phyloP scores from a whole-genome alignment of 176 grass and related monocot genomes.

The Carex myosuroides region DNA sequence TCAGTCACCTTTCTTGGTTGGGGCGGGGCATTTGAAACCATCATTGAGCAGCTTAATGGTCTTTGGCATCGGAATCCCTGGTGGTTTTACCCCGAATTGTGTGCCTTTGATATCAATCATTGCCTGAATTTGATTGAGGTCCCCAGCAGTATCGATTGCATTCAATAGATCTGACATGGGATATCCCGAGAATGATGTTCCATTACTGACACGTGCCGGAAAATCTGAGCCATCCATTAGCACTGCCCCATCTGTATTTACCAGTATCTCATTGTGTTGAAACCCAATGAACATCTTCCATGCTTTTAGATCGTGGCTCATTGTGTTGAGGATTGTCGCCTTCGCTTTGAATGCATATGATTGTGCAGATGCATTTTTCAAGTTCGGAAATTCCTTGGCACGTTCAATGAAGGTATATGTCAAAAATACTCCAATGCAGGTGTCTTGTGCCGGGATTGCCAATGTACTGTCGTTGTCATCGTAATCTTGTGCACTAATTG shows the following conservation, averaged over 20 bases:
- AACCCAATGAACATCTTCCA: conserved; percentile 93
- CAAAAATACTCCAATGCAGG: conserved; percentile 82
- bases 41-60: conserved; percentile 63
- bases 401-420: conserved; percentile 81
- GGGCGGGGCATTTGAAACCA: conserved; percentile 58
- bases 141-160: conserved; percentile 83
- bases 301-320: conserved; percentile 56
- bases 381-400: conserved; percentile 62
- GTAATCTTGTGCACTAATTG: conserved; percentile 43
- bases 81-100: conserved; percentile 79
- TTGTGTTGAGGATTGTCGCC: conserved; percentile 65
- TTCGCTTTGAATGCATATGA: conserved; percentile 71
- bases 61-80: conserved; percentile 67
- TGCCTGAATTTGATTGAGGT: conserved; percentile 55
- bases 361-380: conserved; percentile 92
- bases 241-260: conserved; percentile 53
- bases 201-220: conserved; percentile 60
- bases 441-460: conserved; percentile 43
- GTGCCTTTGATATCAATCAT: conserved; percentile 66
- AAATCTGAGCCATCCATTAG: conserved; percentile 49
- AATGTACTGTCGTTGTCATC: conserved; percentile 11
- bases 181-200: conserved; percentile 48
- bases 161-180: conserved; percentile 71
- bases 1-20: conserved; percentile 40
- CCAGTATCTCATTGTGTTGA: conserved; percentile 78